Evolutionary conservation across 108 stramenopile genomes (phyloP), one percentile per base, ranked within the genome.

Genomic region (Skeletonema costatum): DNA sequence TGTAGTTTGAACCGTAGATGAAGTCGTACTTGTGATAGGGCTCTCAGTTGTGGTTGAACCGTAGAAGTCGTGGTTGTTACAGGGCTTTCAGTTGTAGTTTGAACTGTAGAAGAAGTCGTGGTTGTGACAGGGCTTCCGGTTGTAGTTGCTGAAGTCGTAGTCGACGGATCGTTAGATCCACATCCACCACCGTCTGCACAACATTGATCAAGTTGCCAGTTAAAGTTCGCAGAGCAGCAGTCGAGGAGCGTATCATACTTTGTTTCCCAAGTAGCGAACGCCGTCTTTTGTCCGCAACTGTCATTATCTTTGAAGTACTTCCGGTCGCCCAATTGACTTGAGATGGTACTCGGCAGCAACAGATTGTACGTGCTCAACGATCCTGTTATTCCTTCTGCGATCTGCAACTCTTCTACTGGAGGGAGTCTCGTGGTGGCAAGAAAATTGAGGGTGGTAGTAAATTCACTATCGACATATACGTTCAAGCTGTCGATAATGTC

Each of bases 371-470:
- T 72, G 25, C 44, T 53, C 31, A 76, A 53, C 0, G 81, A 71
- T 33, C 36, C 59, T 42, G 58, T 16, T 16, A 63, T 38, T 3
- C 30, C 75, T 4, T 50, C 58, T 5, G 68, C 75, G 2, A 53
- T 56, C 21, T 68, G 75, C n/a, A 82, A 38, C 60, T 72, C 81
- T 38, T 74, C 70, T 38, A 82, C 81, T 14, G 81, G 81, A 64
- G 81, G 81, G 14, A 76, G 75, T 50, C 81, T 75, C 11, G 60
- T 53, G 6, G 61, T 56, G 4, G 75, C 61, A 4, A 53, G 59
- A 1, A 10, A 31, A 65, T 68, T 68, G n/a, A 82, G 48, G 11
- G 36, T 50, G 32, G 25, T 13, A 25, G 69, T 62, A 44, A 82
- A 31, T 51, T 71, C 81, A 56, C 67, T 30, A 68, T 82, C 39